phyloP scores from a whole-genome alignment of 139 green algal species.

The Tetraselmis chui region DNA sequence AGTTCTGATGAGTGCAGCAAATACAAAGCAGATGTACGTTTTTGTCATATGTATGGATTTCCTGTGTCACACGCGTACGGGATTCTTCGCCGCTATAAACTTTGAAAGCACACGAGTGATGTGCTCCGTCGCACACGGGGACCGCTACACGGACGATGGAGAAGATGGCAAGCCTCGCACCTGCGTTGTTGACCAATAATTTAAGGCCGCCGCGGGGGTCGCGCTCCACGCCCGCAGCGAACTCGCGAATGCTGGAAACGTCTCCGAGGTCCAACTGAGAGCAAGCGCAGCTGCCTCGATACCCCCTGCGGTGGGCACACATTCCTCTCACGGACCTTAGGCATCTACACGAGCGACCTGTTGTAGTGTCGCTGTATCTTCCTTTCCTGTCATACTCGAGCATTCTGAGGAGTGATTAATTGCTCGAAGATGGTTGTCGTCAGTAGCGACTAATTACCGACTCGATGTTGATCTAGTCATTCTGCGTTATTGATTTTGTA shows the following conservation, averaged over 20 bases:
- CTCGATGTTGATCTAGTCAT: too few relatives aligned
- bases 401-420: too few relatives aligned
- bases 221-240: slow-evolving; percentile 27
- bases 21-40: slow-evolving; percentile 1
- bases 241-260: slow-evolving; percentile 29
- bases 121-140: neutral
- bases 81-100: slow-evolving; percentile 1
- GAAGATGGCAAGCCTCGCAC: slow-evolving; percentile 5
- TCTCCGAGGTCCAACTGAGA: slow-evolving; percentile 40
- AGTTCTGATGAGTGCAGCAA: slow-evolving; percentile 9
- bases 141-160: neutral
- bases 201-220: slow-evolving; percentile 20
- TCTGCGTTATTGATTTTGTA: too few relatives aligned
- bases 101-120: neutral
- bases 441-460: too few relatives aligned
- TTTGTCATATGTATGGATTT: neutral
- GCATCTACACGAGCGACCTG: too few relatives aligned
- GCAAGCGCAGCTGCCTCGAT: slow-evolving; percentile 29
- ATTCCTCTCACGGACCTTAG: too few relatives aligned
- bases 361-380: too few relatives aligned
- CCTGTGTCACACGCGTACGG: neutral
- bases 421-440: too few relatives aligned
- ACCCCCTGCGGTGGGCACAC: neutral
- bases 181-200: slow-evolving; percentile 60
- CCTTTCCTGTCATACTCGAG: too few relatives aligned